Conservation (phyloP, 441 rosid genomes). For the Cnidoscolus chayamansa region DNA sequence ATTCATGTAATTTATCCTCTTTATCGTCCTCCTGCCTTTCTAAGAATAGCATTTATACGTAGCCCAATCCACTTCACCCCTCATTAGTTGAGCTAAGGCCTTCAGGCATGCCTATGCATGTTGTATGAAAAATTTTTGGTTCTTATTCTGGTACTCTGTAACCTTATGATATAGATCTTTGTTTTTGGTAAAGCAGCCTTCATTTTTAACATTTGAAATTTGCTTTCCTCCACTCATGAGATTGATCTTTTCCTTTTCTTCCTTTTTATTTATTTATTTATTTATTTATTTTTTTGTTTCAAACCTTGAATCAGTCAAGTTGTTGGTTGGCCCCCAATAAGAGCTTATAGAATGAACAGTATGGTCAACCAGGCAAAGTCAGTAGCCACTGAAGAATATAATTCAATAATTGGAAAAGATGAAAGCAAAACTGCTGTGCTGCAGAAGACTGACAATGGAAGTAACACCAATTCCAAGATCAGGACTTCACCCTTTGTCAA, state of each 20-base stretch:
- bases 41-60: neutral
- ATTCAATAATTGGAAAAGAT: conserved; percentile 35
- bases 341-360: conserved; percentile 70
- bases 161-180: neutral
- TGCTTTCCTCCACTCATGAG: neutral
- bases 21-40: neutral
- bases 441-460: conserved; percentile 27
- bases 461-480: conserved; percentile 30
- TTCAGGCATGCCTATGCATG: neutral
- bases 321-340: conserved; percentile 97
- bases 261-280: too few relatives aligned
- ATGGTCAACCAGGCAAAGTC: conserved; percentile 63
- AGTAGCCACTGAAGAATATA: conserved; percentile 43
- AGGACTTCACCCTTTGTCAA: conserved; percentile 65
- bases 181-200: neutral
- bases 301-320: conserved; percentile 53
- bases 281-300: conserved; percentile 15
- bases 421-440: conserved; percentile 27
- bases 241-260: conserved; percentile 2
- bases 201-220: neutral
- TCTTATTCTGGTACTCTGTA: neutral
- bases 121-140: neutral
- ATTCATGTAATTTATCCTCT: neutral
- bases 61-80: neutral
- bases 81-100: conserved; percentile 2